phyloP scores from a whole-genome alignment of 352 stramenopile species.

The Phytopythium cucurbitacearum region DNA sequence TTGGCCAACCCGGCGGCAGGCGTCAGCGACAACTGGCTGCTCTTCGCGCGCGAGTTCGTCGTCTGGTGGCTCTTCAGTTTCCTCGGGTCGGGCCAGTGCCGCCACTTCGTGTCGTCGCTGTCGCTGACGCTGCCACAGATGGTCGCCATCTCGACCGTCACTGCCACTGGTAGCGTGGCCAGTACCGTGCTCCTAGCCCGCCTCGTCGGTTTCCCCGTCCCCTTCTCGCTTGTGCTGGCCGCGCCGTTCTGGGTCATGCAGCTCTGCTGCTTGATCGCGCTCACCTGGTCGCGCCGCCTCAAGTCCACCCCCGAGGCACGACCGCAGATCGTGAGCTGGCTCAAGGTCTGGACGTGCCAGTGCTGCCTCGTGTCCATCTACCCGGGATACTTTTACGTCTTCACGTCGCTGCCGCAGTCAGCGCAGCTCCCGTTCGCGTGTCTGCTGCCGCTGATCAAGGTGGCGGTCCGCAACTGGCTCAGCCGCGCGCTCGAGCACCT shows the following conservation, averaged over 20 bases:
- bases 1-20: slow-evolving; percentile 7
- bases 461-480: slow-evolving; percentile 16
- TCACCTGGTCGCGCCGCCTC: slow-evolving; percentile 1
- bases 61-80: slow-evolving; percentile 16
- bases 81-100: slow-evolving; percentile 1
- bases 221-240: slow-evolving; percentile 12
- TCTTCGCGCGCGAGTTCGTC: slow-evolving; percentile 12
- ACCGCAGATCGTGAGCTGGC: slow-evolving; percentile 6
- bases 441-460: slow-evolving; percentile 16
- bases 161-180: slow-evolving; percentile 1
- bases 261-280: slow-evolving; percentile 5
- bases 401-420: slow-evolving; percentile 12
- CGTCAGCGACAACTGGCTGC: slow-evolving; percentile 8
- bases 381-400: slow-evolving; percentile 17
- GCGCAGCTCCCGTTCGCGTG: slow-evolving; percentile 7
- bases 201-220: slow-evolving; percentile 9
- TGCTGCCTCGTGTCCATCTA: slow-evolving; percentile 11
- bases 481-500: slow-evolving; percentile 11
- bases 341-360: slow-evolving; percentile 15
- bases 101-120: slow-evolving; percentile 11
- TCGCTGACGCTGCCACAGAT: slow-evolving; percentile 7
- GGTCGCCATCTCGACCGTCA: slow-evolving; percentile 5
- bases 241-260: slow-evolving; percentile 9
- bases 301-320: slow-evolving; percentile 6
- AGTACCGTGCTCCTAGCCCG: slow-evolving; percentile 4